Evolutionary conservation across 1,284 basidiomycete species (phyloP), one percentile per base, ranked within the genome.

Genomic region (Phaffia rhodozyma): DNA sequence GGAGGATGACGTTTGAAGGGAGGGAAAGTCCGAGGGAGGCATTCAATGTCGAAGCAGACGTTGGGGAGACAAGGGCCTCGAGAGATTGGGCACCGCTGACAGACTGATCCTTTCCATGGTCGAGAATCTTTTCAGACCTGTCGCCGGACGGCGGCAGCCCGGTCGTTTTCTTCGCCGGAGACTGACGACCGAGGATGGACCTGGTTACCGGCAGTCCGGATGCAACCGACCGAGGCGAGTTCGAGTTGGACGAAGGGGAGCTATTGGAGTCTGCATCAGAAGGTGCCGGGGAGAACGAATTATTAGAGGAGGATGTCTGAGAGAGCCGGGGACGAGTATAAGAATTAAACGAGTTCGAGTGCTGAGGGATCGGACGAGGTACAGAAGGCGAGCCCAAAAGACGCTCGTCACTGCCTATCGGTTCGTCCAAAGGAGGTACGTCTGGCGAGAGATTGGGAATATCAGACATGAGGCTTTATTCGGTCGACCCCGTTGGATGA

Each of bases 361-460:
- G 61, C 47, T 56, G 54, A 57, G 61, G 61, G 30, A 62, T 62
- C 29, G 61, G 61, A 7, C 61, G 61, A 30, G 61, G 61, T 16
- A 62, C 43, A 47, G n/a, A 16, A 25, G 52, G 38, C 21, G 59
- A 51, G 6, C 48, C 47, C 27, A 49, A 32, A 3, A 43, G 43
- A 16, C 16, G 38, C 5, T 43, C 38, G 38, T 43, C 38, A 43
- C 38, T 7, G 13, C 2, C 38, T 43, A 43, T 16, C 7, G 38
- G 13, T 43, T 43, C 13, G 16, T 43, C 38, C 38, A 43, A 43
- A 43, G 5, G 38, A 43, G 5, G 5, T 43, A 43, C 38, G 38
- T 43, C 38, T 43, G 38, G 38, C 38, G 13, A 43, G 38, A 43
- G 5, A 16, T 43, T 16, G 38, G 38, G 16, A 16, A 43, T 7